These are phyloP conservation scores for Alopecurus myosuroides DNA, from an alignment of 176 grass and related monocot genomes.

Conservation along the genomic window DNA sequence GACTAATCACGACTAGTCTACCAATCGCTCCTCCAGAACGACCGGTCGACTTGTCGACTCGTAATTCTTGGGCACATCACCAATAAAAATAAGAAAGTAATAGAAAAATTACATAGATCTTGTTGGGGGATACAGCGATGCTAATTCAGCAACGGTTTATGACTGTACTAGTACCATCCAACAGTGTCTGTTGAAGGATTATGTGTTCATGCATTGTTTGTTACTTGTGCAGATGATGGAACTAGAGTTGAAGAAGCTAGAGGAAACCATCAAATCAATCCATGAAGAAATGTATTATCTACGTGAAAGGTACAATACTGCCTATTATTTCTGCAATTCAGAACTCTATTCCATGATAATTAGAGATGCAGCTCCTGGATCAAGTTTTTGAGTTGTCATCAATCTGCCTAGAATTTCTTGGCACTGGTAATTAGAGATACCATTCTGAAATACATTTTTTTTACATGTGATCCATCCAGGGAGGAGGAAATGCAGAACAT, in stretches of 20 bases:
- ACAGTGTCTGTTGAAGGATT: neutral
- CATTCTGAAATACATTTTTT: neutral
- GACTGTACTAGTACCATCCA: neutral
- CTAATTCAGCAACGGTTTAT: neutral
- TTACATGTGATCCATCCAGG: constrained; percentile 26
- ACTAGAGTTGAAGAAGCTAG: constrained; percentile 82
- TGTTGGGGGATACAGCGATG: neutral
- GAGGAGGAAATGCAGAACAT: constrained; percentile 97
- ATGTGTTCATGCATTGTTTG: neutral
- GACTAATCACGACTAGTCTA: no score
- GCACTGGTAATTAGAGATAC: neutral
- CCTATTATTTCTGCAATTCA: neutral
- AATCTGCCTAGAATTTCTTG: neutral
- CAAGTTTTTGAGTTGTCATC: neutral
- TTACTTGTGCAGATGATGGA: constrained; percentile 67
- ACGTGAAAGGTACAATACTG: constrained; percentile 61
- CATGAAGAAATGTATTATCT: constrained; percentile 97
- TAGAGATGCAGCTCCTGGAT: neutral
- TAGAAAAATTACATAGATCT: neutral
- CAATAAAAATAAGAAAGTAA: neutral
- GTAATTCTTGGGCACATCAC: no score
- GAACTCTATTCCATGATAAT: neutral
- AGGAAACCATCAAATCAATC: constrained; percentile 68
- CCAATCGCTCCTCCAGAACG: no score
- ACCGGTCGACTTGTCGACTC: no score